Conservation (phyloP, 192 early-diverging fungal species). For the Linnemannia hyalina region DNA sequence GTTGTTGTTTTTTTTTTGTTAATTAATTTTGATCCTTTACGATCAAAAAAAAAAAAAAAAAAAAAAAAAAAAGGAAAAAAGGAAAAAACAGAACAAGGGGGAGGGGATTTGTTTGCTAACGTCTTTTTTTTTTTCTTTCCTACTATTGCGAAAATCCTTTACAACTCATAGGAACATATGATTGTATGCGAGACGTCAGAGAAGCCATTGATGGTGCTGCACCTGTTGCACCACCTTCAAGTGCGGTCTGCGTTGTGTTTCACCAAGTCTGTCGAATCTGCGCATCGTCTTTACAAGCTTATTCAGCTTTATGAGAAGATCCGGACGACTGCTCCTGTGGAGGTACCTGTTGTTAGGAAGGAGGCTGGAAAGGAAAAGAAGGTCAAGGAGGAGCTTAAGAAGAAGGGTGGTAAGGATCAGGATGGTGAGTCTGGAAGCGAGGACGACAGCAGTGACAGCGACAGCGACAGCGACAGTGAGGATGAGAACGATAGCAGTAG, state of each 20-base stretch:
- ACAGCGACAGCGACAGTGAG: slow-evolving; percentile 2
- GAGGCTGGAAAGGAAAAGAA: background rate
- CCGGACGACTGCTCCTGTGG: slow-evolving; percentile 9
- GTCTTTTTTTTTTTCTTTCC: background rate
- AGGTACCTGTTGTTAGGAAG: background rate
- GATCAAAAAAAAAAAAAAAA: too few species aligned
- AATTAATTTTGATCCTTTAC: background rate
- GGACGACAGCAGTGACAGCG: background rate
- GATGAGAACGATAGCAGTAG: slow-evolving; percentile 5
- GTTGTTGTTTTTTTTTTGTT: background rate
- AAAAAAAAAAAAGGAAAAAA: background rate
- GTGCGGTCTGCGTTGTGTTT: slow-evolving; percentile 83
- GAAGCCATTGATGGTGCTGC: slow-evolving; percentile 89
- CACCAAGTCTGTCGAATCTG: slow-evolving; percentile 91
- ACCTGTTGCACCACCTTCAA: slow-evolving; percentile 77
- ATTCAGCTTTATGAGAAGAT: slow-evolving; percentile 71
- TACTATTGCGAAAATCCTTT: background rate
- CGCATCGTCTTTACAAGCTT: slow-evolving; percentile 83
- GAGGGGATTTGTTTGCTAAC: too few species aligned
- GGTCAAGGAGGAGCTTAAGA: background rate
- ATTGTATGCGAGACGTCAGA: slow-evolving; percentile 71
- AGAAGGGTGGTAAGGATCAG: background rate
- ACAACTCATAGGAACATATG: slow-evolving; percentile 73
- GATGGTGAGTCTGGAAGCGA: background rate
- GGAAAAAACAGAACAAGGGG: background rate